These are phyloP conservation scores for Epichloe baconii DNA, from an alignment of 2,329 filamentous ascomycete species.

Conservation along the genomic window DNA sequence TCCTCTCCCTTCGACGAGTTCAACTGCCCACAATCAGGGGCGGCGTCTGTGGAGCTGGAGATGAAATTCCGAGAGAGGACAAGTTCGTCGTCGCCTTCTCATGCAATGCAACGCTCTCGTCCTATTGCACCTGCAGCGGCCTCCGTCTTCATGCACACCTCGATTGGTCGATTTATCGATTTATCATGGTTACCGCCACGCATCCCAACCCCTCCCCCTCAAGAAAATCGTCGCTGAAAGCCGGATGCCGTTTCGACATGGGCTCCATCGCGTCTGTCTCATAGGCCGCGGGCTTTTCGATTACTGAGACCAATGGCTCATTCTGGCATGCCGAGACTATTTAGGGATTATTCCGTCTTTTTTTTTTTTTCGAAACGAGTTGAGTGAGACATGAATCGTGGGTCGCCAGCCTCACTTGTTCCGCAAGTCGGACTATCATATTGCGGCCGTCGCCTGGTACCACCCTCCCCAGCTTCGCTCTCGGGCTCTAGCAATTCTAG, in stretches of 20 bases:
- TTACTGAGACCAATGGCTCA: not conserved
- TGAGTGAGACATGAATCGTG: not conserved
- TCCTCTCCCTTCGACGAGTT: not conserved
- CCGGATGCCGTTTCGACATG: not conserved
- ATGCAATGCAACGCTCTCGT: conserved; percentile 4
- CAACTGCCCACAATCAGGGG: conserved; percentile 1
- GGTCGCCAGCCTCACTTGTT: not conserved
- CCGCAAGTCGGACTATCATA: not conserved
- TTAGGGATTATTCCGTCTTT: not conserved
- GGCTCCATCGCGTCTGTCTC: not conserved
- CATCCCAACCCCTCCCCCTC: not conserved
- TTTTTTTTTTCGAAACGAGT: not conserved
- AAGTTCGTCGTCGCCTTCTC: conserved; percentile 3
- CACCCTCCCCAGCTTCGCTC: not conserved
- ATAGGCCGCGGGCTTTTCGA: not conserved
- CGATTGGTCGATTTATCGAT: not conserved
- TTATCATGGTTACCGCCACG: not conserved
- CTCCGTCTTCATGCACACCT: not conserved
- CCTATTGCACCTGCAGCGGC: conserved; percentile 1
- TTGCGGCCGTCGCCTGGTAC: not conserved
- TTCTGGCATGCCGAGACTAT: not conserved
- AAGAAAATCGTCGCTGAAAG: not conserved
- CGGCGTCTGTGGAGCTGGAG: conserved; percentile 1
- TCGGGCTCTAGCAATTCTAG: not conserved
- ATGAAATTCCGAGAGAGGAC: conserved; percentile 4